These are phyloP conservation scores for Centella asiatica DNA, from an alignment of 129 eudicot genomes.

Conservation along the genomic window DNA sequence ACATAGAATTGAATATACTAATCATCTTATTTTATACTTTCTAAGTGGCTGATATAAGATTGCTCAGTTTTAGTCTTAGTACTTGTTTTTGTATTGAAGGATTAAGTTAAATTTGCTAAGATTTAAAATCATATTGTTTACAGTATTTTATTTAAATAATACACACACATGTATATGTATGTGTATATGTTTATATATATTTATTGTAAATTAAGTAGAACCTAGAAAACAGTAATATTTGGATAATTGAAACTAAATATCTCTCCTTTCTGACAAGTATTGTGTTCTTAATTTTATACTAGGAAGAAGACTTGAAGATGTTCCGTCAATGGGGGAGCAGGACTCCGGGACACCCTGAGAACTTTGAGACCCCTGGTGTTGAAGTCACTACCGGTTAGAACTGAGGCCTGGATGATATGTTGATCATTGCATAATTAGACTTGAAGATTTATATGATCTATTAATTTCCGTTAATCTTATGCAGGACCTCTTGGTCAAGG, in stretches of 20 bases:
- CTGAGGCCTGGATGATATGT: neutral
- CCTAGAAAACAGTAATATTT: too few species aligned
- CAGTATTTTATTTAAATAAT: too few species aligned
- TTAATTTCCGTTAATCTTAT: constrained; percentile 8
- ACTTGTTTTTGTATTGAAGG: too few species aligned
- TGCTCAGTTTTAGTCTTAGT: too few species aligned
- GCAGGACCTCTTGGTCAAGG: constrained; percentile 99
- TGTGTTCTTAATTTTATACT: constrained; percentile 3
- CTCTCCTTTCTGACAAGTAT: neutral
- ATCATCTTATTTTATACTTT: too few species aligned
- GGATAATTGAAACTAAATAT: neutral
- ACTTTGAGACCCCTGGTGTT: constrained; percentile 94
- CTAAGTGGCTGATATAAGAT: too few species aligned
- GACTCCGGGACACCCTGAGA: constrained; percentile 96
- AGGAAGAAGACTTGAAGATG: constrained; percentile 83
- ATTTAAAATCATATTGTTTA: too few species aligned
- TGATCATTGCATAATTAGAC: neutral
- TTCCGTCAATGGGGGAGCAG: constrained; percentile 98
- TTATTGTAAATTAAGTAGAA: too few species aligned
- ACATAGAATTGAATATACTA: too few species aligned
- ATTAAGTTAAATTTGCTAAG: too few species aligned
- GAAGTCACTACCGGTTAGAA: constrained; percentile 90
- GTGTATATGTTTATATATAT: too few species aligned
- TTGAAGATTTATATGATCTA: constrained; percentile 3
- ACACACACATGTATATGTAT: too few species aligned